These are phyloP conservation scores for Phytophthora aleatoria DNA, from an alignment of 352 stramenopile species.

Conservation along the genomic window DNA sequence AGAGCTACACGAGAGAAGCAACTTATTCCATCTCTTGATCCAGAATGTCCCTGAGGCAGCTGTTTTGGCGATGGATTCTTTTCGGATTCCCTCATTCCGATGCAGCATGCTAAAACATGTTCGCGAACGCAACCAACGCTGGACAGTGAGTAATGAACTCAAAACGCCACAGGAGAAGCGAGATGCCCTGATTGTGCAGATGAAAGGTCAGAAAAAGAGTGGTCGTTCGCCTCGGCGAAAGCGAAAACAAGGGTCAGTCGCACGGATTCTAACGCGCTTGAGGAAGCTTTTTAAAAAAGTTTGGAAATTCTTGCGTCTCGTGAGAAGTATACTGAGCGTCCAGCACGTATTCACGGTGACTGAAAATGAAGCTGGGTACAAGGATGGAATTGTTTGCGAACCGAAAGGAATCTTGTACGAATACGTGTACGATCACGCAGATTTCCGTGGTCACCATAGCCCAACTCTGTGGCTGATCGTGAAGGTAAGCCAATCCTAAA, in stretches of 20 bases:
- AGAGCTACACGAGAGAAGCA: constrained; percentile 62
- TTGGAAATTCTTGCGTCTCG: constrained; percentile 49
- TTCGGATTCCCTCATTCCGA: constrained; percentile 70
- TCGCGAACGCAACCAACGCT: constrained; percentile 70
- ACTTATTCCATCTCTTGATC: constrained; percentile 80
- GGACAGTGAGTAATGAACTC: constrained; percentile 58
- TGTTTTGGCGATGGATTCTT: constrained; percentile 73
- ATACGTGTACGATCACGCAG: constrained; percentile 81
- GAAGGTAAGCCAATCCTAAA: constrained; percentile 38
- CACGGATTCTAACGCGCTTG: constrained; percentile 34
- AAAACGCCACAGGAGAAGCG: constrained; percentile 47
- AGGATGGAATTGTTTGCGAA: constrained; percentile 72
- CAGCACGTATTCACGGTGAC: constrained; percentile 64
- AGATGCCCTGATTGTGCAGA: constrained; percentile 52
- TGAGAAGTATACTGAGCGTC: constrained; percentile 65
- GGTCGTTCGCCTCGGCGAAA: constrained; percentile 30
- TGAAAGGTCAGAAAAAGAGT: constrained; percentile 50
- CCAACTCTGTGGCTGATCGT: constrained; percentile 67
- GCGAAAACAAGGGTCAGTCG: constrained; percentile 24
- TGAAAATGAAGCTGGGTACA: constrained; percentile 42
- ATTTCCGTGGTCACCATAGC: constrained; percentile 62
- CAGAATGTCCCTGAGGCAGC: constrained; percentile 64
- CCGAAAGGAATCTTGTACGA: constrained; percentile 84
- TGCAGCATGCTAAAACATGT: constrained; percentile 57
- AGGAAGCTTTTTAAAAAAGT: constrained; percentile 50